Base-by-base conservation (phyloP, 2,329 filamentous ascomycete species). In the Penicillium brasilianum region DNA sequence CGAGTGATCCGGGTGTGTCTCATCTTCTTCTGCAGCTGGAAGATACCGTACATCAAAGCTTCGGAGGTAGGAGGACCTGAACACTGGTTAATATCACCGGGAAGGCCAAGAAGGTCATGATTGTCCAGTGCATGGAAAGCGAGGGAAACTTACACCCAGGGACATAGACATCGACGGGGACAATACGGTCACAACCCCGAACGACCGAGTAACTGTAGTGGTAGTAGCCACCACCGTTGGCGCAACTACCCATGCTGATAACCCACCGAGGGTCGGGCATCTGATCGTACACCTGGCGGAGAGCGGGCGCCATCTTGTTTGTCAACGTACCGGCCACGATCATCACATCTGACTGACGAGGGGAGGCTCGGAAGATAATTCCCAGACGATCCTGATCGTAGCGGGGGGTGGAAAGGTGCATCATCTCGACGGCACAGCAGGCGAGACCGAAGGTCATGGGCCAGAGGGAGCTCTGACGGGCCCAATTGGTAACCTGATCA, bases 231-330 rank as follows among this genome's bases (percentile, higher is more conserved):
- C 91, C 91, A 65, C 91, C 91, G 78, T 94, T 94, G 69, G 91
- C 91, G 77, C 91, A 94, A 73, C 88, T 91, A 22, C 91, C 91
- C 91, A 94, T 94, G 72, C 88, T 91, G 72, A 90, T 86, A 57
- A 94, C 92, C 92, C 92, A 96, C 71, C 91, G 86, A 37, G 92
- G 93, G 51, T 97, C 93, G 49, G 93, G 93, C 92, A 97, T 97
- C 83, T 96, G 92, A 80, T 96, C 92, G 81, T 96, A 96, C 66
- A 94, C 90, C 81, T 94, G 91, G 77, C 92, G 87, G 73, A 96
- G 83, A 46, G 92, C 92, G 16, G 92, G 91, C 1, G 92, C 92
- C 92, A 96, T 96, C 84, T 96, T 96, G 84, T 96, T 96, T 71
- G 92, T 96, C 68, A 96, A 85, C 39, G 92, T 96, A 66, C 92